A percentile compares a stretch with the other conserved stretches of the same genome.
These are phyloP conservation scores for Mycena rosella DNA, from an alignment of 768 basidiomycete species.

Conservation along the genomic window DNA sequence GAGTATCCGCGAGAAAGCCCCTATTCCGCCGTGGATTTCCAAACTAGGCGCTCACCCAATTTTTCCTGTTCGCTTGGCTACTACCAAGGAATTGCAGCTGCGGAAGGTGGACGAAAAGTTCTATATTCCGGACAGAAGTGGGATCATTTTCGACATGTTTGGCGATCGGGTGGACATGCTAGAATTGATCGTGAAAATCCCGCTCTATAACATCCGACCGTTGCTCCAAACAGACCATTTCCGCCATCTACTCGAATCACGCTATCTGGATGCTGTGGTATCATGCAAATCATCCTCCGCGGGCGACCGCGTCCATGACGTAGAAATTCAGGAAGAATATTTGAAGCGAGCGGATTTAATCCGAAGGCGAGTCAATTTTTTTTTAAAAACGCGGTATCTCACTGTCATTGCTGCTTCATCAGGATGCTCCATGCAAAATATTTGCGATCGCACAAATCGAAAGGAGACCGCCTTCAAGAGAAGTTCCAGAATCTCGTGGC, in stretches of 20 bases:
- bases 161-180: slow-evolving; percentile 4
- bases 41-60: neutral
- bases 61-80: slow-evolving; percentile 16
- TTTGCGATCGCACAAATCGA: neutral
- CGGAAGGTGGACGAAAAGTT: slow-evolving; percentile 27
- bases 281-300: neutral
- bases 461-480: neutral
- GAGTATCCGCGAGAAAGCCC: neutral
- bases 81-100: neutral
- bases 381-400: neutral
- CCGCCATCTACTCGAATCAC: neutral
- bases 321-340: slow-evolving; percentile 11
- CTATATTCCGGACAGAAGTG: slow-evolving; percentile 38
- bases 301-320: neutral
- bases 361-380: neutral
- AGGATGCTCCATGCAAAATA: neutral
- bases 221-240: neutral
- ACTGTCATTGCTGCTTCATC: neutral
- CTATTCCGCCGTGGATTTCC: slow-evolving; percentile 12
- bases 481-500: neutral
- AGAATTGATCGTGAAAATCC: neutral
- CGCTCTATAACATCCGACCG: neutral
- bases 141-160: slow-evolving; percentile 10
- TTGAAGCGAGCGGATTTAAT: neutral
- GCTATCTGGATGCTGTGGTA: neutral